Evolutionary conservation across 768 basidiomycete genomes (phyloP), one percentile per base, ranked within the genome.

Genomic region (Sistotremastrum niveocremeum): DNA sequence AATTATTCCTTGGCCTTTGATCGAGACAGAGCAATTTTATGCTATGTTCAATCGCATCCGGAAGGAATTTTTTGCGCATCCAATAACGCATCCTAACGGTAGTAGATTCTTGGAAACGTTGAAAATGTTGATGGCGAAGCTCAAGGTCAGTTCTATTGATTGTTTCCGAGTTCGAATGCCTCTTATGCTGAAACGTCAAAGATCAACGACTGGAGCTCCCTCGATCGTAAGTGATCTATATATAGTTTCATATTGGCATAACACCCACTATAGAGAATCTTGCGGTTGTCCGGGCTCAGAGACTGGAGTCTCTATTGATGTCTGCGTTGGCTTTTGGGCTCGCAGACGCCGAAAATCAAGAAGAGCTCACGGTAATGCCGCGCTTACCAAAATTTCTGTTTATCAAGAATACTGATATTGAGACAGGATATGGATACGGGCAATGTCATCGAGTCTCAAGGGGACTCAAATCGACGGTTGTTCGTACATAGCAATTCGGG

Each of bases 1-100:
- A 35, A 79, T 81, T 10, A 66, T 79, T 8, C 79, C 78, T 4
- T 81, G 79, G 79, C 77, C 77, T 0, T 75, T 81, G 39, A 79
- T 81, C 32, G 74, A 77, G 52, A 78, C 78, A 0, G 66, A 58
- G 39, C 69, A 76, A 28, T 81, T 81, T 54, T 81, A 81, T 48
- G 62, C 56, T 2, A 52, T 78, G n/a, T 77, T 80, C 46, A 62
- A 64, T 0, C 56, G 60, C 0, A 50, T 81, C 32, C 75, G 72
- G 50, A 61, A 58, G 42, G 60, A 60, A 3, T 55, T 81, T 4
- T 72, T 79, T 48, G 60, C 63, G 39, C 76, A 78, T 48, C 48
- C 52, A 3, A 46, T 70, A 1, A 74, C 76, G 0, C 76, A 79
- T 52, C 59, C 55, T 0, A 62, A 67, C 0, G 78, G 73, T 0